Evolutionary conservation across 208 protist species (phyloP).

Genomic region (Trypanosoma conorhini): DNA sequence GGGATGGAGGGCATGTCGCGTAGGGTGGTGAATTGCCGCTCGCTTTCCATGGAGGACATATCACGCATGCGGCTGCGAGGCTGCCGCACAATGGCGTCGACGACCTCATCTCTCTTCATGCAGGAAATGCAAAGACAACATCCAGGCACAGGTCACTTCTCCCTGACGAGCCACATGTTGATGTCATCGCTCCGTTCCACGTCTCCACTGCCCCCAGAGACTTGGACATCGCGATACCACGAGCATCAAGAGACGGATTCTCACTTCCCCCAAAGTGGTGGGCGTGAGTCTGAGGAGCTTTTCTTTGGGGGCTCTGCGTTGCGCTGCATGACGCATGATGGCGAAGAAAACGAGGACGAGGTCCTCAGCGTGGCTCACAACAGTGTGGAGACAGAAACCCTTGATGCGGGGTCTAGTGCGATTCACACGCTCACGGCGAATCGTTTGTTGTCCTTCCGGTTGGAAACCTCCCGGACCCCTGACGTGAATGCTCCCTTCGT

Average conservation of each 20-base stretch:
- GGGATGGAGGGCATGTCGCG: not conserved
- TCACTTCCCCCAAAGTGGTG: not conserved
- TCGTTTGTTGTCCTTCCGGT: not conserved
- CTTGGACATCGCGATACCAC: not conserved
- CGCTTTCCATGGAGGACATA: slow-evolving; percentile 22
- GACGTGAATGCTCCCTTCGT: not conserved
- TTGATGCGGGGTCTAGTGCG: not conserved
- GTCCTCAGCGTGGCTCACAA: not conserved
- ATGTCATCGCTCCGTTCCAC: not conserved
- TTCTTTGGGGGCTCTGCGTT: no score
- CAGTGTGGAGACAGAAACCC: not conserved
- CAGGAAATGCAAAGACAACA: not conserved
- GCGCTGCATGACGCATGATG: not conserved
- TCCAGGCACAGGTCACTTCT: not conserved
- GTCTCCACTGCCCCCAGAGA: not conserved
- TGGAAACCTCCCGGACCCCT: not conserved
- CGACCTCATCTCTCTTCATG: not conserved
- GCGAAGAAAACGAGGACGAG: not conserved
- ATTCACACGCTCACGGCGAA: not conserved
- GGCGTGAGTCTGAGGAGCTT: not conserved
- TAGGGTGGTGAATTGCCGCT: slow-evolving; percentile 11
- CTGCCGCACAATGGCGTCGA: slow-evolving; percentile 6
- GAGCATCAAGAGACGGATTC: not conserved
- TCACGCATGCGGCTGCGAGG: slow-evolving; percentile 23
- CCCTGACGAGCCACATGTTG: not conserved